These are phyloP conservation scores for Citrus australasica DNA, from an alignment of 345 rosid species.

Conservation along the genomic window DNA sequence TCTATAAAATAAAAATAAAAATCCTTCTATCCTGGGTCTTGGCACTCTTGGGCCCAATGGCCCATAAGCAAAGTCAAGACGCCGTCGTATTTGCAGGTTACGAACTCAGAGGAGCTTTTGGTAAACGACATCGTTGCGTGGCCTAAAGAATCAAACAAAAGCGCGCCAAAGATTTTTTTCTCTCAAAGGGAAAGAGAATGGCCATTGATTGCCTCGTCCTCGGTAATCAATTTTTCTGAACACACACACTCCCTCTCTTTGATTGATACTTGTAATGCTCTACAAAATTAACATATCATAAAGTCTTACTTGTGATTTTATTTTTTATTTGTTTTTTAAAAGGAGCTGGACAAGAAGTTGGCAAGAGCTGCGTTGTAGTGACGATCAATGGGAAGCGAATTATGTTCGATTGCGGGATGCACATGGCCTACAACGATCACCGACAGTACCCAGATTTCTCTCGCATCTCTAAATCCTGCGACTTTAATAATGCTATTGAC, in stretches of 20 bases:
- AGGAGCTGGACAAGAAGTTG: conserved; percentile 96
- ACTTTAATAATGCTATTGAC: conserved; percentile 50
- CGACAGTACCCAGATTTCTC: conserved; percentile 92
- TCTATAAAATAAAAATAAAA: too few species aligned
- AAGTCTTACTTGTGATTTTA: not conserved
- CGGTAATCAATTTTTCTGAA: not conserved
- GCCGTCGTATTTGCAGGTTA: too few species aligned
- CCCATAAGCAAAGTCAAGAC: too few species aligned
- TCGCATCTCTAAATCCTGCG: conserved; percentile 47
- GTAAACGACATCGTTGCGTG: not conserved
- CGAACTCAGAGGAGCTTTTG: too few species aligned
- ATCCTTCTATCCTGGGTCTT: too few species aligned
- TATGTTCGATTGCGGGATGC: conserved; percentile 99
- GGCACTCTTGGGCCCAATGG: too few species aligned
- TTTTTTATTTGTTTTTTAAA: not conserved
- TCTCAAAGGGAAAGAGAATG: not conserved
- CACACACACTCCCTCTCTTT: too few species aligned
- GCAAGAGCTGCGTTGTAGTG: conserved; percentile 95
- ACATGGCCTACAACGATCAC: conserved; percentile 82
- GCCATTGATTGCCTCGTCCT: conserved; percentile 2
- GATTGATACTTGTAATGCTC: not conserved
- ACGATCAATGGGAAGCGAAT: conserved; percentile 74
- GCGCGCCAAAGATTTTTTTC: not conserved
- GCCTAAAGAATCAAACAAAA: not conserved
- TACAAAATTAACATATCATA: not conserved